Conservation (phyloP, 2,329 filamentous ascomycete species). For the Scytalidium lignicola region DNA sequence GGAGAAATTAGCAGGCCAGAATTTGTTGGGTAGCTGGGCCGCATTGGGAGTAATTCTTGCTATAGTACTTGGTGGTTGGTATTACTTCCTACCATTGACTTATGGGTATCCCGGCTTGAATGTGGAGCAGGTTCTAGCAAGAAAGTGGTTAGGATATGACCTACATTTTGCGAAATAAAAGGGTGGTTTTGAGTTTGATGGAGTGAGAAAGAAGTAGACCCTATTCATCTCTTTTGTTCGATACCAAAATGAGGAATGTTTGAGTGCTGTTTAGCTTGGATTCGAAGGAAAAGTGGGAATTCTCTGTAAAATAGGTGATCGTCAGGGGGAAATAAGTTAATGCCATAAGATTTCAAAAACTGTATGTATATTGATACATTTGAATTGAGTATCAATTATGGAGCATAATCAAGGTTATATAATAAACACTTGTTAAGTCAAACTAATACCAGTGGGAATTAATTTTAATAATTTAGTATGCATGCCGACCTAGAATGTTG, state of each 20-base stretch:
- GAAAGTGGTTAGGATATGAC: slow-evolving; percentile 97
- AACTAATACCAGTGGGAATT: too few species aligned
- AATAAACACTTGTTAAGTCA: too few species aligned
- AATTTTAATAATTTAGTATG: too few species aligned
- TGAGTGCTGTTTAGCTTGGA: slow-evolving; percentile 95
- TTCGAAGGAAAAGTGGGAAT: slow-evolving; percentile 71
- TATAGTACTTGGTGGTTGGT: slow-evolving; percentile 70
- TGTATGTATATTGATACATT: too few species aligned
- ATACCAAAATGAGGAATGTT: slow-evolving; percentile 54
- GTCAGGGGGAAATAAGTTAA: too few species aligned
- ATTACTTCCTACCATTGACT: slow-evolving; percentile 90
- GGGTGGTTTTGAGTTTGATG: background rate
- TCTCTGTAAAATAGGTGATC: too few species aligned
- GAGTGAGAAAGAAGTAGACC: background rate
- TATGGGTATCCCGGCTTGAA: slow-evolving; percentile 89
- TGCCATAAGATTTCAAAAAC: too few species aligned
- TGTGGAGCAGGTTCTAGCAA: slow-evolving; percentile 69
- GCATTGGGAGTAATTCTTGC: slow-evolving; percentile 66
- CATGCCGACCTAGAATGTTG: too few species aligned
- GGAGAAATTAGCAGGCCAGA: slow-evolving; percentile 76
- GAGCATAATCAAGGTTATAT: too few species aligned
- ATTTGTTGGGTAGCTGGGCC: slow-evolving; percentile 72
- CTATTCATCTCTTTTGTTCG: background rate
- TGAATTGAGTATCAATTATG: too few species aligned
- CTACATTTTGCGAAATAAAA: slow-evolving; percentile 92